Base-by-base conservation (phyloP, 371 early-diverging fungal genomes). In the Mortierella sp. region DNA sequence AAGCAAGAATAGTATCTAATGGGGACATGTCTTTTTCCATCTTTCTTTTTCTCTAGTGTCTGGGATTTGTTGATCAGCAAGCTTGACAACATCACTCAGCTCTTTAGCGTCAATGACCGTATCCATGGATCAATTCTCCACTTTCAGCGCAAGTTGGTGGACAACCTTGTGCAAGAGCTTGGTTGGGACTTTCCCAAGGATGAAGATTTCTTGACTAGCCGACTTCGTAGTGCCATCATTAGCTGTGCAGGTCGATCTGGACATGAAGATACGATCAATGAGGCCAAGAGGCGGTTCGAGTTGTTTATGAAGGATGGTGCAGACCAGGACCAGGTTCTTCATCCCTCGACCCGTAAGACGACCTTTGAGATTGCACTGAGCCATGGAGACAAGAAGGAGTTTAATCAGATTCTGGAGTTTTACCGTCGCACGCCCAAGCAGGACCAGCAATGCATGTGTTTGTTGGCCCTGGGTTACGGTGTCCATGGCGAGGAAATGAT, bases 331-430 rank as follows among this genome's bases (percentile, higher is more conserved):
- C 87, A 89, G 4, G 60, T 97, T 44, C 37, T 66, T 7, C 93
- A 93, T 70, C 92, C 97, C 44, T 92, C 95, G 80, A 72, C 96
- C 19, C 93, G 95, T n/a, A 87, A 88, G 16, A 76, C 91, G 2
- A 91, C 93, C 0, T 97, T 88, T 82, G 82, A 82, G 60, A 88
- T 93, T 66, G 94, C 91, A 7, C 75, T 96, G 21, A 57, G 75
- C 44, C 81, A 90, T 81, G 92, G 92, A 21, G 89, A 85, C 26
- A 82, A 82, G 44, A 84, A 86, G 45, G 94, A 94, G 57, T 94
- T 92, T 88, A 92, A 94, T 45, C 76, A 87, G 12, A 85, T 95
- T 30, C 77, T 92, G 58, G 86, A 88, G 44, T 85, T 92, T 67
- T 95, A 92, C 82, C 77, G 84, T 52, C 90, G 90, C 62, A 88